These are phyloP conservation scores for Draba incana DNA, from an alignment of 345 rosid genomes.

Conservation along the genomic window DNA sequence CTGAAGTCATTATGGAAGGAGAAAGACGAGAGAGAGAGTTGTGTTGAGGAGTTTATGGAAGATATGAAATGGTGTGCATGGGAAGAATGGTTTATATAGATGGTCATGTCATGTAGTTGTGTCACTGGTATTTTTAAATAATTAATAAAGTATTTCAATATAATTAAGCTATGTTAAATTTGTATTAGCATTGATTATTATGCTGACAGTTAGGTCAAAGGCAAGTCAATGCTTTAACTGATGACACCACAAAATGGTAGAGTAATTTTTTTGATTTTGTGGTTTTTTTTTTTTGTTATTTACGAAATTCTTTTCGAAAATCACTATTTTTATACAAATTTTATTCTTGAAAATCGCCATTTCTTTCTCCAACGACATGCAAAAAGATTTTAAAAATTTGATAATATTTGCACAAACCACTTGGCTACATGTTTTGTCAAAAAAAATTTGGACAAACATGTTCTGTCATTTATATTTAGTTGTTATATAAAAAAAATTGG, in stretches of 20 bases:
- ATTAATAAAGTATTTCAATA: no score
- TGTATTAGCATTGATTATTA: constrained; percentile 15
- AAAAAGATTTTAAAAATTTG: no score
- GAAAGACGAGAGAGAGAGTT: neutral
- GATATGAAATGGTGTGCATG: constrained; percentile 36
- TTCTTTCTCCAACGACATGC: no score
- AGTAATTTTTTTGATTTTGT: constrained; percentile 11
- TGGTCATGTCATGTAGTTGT: constrained; percentile 14
- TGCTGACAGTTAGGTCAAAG: constrained; percentile 20
- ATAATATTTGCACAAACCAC: no score
- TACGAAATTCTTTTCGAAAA: constrained; percentile 23
- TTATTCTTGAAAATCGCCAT: no score
- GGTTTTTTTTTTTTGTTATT: constrained; percentile 26
- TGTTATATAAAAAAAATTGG: neutral
- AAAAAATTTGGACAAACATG: no score
- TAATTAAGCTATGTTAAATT: neutral
- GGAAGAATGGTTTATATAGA: constrained; percentile 42
- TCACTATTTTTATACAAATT: neutral
- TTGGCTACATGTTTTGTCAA: no score
- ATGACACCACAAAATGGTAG: constrained; percentile 11
- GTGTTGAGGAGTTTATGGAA: constrained; percentile 22
- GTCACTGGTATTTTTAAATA: neutral
- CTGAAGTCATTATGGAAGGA: constrained; percentile 42
- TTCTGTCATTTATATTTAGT: neutral
- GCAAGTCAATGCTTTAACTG: constrained; percentile 17